Evolutionary conservation across 1,284 basidiomycete species (phyloP), one percentile per base, ranked within the genome.

Genomic region (Marasmius fiardii): DNA sequence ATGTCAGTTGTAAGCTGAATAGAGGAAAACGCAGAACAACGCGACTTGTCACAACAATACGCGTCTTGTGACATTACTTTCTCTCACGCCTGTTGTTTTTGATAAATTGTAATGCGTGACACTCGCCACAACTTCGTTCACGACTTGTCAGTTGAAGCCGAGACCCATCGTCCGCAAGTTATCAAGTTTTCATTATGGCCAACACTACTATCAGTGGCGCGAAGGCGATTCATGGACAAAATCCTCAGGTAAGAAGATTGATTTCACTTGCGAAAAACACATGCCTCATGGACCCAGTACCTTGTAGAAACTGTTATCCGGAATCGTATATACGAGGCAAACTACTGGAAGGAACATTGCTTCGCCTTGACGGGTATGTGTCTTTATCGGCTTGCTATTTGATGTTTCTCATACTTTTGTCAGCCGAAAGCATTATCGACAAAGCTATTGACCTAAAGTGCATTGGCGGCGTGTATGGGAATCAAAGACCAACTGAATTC

Each of bases 301-400:
- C 78, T 99, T 68, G 90, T 99, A 48, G 97, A 99, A 78, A 97
- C 95, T 54, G 91, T 98, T 60, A 95, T 99, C 62, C 86, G 97
- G 48, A 91, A 90, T 65, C 86, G 97, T 57, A 98, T 99, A 60
- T 99, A 98, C 77, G 96, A 98, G 70, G 92, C 92, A 0, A 74
- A 82, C 16, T 99, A 86, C 73, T 99, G 97, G 97, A 99, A 98
- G 72, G 94, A 98, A 67, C 92, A 95, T 58, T 96, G 93, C 66
- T 96, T 96, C 68, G 93, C 93, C 20, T 74, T 96, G 47, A 95
- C 90, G 58, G 92, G 93, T 92, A 53, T 44, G 64, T 64, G 54
- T 8, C n/a, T 14, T 41, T n/a, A 10, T 41, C 1, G 31, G 5
- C 37, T n/a, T 31, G 18, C 26, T 44, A 39, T 35, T 37, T 37